These are phyloP conservation scores for Penicillium sp. DNA, from an alignment of 2,329 filamentous ascomycete species.

Conservation along the genomic window DNA sequence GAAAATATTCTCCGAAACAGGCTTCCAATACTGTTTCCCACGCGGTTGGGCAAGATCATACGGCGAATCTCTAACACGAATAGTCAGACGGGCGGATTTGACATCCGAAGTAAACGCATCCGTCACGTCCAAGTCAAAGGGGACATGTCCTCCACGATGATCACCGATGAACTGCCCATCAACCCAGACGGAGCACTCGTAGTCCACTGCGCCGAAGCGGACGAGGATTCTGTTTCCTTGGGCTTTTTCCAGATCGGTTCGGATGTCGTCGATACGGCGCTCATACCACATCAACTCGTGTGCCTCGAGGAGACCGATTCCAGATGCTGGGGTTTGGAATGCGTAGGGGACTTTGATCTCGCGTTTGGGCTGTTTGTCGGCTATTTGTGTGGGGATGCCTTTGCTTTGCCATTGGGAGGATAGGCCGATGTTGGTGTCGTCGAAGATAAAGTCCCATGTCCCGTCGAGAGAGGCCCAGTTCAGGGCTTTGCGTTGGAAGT, in stretches of 20 bases:
- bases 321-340: slow-evolving; percentile 69
- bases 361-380: slow-evolving; percentile 51
- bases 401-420: slow-evolving; percentile 59
- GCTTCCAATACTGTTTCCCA: slow-evolving; percentile 70
- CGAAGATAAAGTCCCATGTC: slow-evolving; percentile 68
- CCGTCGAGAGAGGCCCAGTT: slow-evolving; percentile 68
- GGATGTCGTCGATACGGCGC: slow-evolving; percentile 58
- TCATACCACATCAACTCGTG: slow-evolving; percentile 75
- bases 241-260: slow-evolving; percentile 51
- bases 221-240: slow-evolving; percentile 48
- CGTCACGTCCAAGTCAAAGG: slow-evolving; percentile 67
- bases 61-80: slow-evolving; percentile 68
- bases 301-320: slow-evolving; percentile 65
- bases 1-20: slow-evolving; percentile 63
- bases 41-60: slow-evolving; percentile 69
- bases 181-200: slow-evolving; percentile 60
- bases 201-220: slow-evolving; percentile 60
- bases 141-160: slow-evolving; percentile 67
- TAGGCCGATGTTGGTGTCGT: slow-evolving; percentile 67
- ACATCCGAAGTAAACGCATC: slow-evolving; percentile 21
- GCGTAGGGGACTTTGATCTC: slow-evolving; percentile 69
- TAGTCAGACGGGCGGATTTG: slow-evolving; percentile 53
- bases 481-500: slow-evolving; percentile 64
- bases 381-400: slow-evolving; percentile 52
- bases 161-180: slow-evolving; percentile 59